Base-by-base conservation (phyloP, 108 stramenopile species). In the Asterionellopsis glacialis region DNA sequence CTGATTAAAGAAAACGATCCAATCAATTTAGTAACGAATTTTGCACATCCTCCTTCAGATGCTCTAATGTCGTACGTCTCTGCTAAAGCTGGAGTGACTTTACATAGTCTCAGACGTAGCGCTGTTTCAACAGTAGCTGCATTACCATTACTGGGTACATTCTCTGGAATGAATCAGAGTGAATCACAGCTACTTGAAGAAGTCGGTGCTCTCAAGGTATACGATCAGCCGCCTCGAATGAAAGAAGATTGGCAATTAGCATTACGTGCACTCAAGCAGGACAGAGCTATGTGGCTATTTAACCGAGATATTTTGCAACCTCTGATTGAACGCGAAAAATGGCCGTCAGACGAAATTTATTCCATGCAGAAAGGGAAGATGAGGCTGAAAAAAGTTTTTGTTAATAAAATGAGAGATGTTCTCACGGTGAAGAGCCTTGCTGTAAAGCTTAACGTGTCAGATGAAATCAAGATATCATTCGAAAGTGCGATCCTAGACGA, bases 161-260 rank as follows among this genome's bases (percentile, higher is more conserved):
- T 53, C 0, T 65, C 75, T 41, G 67, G 52, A 13, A 57, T 13
- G 12, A 54, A 65, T 40, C 28, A 45, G 15, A 41, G 40, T 28
- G 9, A 41, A 1, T 22, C 61, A 2, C 48, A 76, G 22, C n/a
- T n/a, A n/a, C n/a, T n/a, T n/a, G 21, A 63, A 11, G 63, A 73
- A 12, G 27, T 77, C 13, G 62, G 59, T 1, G 26, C 41, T 4
- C 62, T 81, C 13, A 41, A 45, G 12, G 11, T 81, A 26, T 40
- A 75, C 51, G 75, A 61, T 3, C 40, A 3, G 0, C 21, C 50
- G 28, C 72, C 75, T 19, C 25, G 21, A 26, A 27, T 50, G 16
- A 66, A 59, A n/a, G 55, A 59, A 23, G 72, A 81, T 23, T 81
- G 80, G 80, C 40, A 64, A 21, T 16, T 59, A 7, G 60, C 77